Conservation (phyloP, 2,329 filamentous ascomycete genomes). For the Phoma sp. region DNA sequence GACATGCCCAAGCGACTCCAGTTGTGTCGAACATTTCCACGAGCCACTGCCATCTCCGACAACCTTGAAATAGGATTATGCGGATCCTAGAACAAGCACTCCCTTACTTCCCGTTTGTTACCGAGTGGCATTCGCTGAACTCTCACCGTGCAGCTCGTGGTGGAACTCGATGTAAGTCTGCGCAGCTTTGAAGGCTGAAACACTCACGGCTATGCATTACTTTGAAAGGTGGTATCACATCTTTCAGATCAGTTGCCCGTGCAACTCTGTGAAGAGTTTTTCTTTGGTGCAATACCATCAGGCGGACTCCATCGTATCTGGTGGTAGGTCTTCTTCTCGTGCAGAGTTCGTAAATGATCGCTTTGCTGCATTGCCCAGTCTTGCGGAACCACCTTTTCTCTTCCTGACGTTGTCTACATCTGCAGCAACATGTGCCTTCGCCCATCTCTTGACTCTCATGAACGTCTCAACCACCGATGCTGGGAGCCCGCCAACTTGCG, state of each 20-base stretch:
- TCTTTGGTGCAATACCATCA: slow-evolving; percentile 9
- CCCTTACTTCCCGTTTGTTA: neutral
- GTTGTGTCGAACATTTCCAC: slow-evolving; percentile 21
- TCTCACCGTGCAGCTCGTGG: neutral
- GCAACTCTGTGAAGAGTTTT: neutral
- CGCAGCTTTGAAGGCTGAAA: slow-evolving; percentile 4
- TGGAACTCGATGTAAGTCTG: neutral
- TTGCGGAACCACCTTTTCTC: slow-evolving; percentile 23
- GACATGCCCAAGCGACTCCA: slow-evolving; percentile 12
- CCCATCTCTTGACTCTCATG: slow-evolving; percentile 76
- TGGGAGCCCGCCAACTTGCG: slow-evolving; percentile 50
- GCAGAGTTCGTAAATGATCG: slow-evolving; percentile 14
- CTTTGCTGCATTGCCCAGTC: slow-evolving; percentile 18
- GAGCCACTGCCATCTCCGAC: slow-evolving; percentile 34
- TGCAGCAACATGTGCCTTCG: slow-evolving; percentile 70
- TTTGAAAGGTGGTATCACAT: neutral
- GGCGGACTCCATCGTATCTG: slow-evolving; percentile 41
- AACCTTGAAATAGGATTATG: slow-evolving; percentile 1
- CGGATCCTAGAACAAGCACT: neutral
- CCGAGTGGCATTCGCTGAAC: neutral
- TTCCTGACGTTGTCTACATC: slow-evolving; percentile 24
- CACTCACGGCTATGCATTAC: neutral
- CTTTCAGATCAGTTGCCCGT: neutral
- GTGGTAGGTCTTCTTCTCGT: slow-evolving; percentile 36
- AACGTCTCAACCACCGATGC: slow-evolving; percentile 69